These are phyloP conservation scores for Aurantiochytrium sp. DNA, from an alignment of 108 stramenopile genomes.

Conservation along the genomic window DNA sequence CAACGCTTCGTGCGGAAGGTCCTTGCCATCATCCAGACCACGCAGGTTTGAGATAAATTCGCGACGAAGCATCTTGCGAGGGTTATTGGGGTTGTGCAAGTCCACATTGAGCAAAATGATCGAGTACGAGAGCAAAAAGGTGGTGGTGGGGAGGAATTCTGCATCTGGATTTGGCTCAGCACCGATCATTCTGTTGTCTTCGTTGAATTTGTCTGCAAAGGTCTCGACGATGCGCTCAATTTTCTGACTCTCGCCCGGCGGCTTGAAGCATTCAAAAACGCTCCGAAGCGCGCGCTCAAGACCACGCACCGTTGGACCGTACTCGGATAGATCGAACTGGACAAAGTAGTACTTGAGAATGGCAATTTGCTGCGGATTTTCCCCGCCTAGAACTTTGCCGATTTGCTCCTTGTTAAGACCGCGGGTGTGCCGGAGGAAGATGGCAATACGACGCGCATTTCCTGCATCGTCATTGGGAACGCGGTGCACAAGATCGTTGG, in stretches of 20 bases:
- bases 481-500: neutral
- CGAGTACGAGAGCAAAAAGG: neutral
- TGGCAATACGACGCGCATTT: neutral
- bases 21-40: neutral
- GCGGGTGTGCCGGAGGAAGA: neutral
- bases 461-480: neutral
- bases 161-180: neutral
- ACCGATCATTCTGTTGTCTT: neutral
- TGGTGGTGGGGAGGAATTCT: neutral
- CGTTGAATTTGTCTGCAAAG: constrained; percentile 7
- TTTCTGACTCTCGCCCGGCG: neutral
- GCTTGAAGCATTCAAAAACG: neutral
- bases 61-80: neutral
- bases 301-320: neutral
- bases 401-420: constrained; percentile 15
- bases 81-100: constrained; percentile 11
- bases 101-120: neutral
- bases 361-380: neutral
- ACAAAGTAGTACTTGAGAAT: neutral
- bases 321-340: neutral
- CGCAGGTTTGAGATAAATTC: neutral
- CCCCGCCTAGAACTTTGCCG: neutral
- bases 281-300: neutral
- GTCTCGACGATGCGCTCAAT: neutral
- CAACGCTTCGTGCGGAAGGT: neutral